Evolutionary conservation across 1,284 basidiomycete genomes (phyloP).

Genomic region (Cutaneotrichosporon sp.): DNA sequence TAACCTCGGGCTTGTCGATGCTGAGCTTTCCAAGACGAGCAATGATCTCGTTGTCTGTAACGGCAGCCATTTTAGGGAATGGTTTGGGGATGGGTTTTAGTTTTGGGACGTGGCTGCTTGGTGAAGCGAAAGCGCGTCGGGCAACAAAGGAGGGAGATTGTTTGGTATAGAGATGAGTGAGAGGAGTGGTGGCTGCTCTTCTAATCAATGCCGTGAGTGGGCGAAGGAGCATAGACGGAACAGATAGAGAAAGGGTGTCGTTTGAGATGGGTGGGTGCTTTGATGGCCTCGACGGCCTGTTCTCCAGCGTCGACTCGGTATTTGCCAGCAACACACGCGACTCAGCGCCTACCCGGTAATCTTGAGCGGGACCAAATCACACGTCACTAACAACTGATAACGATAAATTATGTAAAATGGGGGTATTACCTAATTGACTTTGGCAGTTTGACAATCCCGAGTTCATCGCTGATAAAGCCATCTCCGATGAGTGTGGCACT

Average conservation of each 20-base stretch:
- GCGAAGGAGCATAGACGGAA: slow-evolving; percentile 17
- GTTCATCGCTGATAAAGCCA: no score
- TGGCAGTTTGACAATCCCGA: no score
- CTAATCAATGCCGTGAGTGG: slow-evolving; percentile 15
- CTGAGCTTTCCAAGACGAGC: slow-evolving; percentile 37
- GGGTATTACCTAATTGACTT: no score
- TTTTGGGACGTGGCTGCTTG: slow-evolving; percentile 2
- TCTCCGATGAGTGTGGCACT: no score
- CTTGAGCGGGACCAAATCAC: no score
- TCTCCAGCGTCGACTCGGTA: no score
- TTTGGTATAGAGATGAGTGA: background rate
- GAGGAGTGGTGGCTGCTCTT: slow-evolving; percentile 8
- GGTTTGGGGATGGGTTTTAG: slow-evolving; percentile 10
- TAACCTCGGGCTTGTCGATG: slow-evolving; percentile 36
- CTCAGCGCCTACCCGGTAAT: no score
- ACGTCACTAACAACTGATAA: no score
- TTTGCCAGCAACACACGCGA: no score
- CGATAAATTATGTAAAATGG: no score
- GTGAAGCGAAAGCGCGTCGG: background rate
- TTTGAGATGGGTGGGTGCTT: no score
- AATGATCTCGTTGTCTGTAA: slow-evolving; percentile 66
- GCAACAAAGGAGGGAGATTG: background rate
- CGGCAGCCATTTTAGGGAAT: slow-evolving; percentile 58
- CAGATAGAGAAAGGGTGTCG: background rate
- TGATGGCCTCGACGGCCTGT: no score